phyloP scores from a whole-genome alignment of 2,329 filamentous ascomycete species.

The Xylariaceae sp. region DNA sequence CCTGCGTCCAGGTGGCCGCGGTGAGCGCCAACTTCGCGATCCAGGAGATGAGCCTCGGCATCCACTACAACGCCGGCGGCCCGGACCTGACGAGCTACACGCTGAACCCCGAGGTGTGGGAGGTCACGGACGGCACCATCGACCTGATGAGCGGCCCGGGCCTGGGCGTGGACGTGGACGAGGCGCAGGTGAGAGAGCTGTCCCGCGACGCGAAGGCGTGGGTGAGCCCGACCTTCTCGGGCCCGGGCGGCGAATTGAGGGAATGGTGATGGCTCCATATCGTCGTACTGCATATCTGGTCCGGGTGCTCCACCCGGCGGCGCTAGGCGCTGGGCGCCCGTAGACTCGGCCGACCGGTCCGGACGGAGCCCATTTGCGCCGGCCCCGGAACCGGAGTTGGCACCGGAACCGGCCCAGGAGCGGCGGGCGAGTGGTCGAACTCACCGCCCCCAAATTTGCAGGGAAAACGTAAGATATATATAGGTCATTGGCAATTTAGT shows the following conservation, averaged over 20 bases:
- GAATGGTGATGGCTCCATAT: no score
- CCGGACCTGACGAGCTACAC: conserved; percentile 57
- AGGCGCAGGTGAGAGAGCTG: conserved; percentile 55
- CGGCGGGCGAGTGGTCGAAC: no score
- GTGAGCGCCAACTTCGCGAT: conserved; percentile 60
- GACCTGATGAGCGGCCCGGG: conserved; percentile 52
- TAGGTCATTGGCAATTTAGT: no score
- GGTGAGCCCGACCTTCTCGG: conserved; percentile 59
- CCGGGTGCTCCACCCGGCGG: no score
- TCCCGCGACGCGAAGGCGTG: conserved; percentile 54
- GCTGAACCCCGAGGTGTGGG: conserved; percentile 56
- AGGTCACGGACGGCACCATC: conserved; percentile 60
- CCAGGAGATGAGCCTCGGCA: conserved; percentile 71
- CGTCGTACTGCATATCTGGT: no score
- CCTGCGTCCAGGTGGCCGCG: conserved; percentile 59
- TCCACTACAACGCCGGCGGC: conserved; percentile 65
- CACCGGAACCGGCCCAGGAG: no score
- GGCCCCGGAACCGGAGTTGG: no score
- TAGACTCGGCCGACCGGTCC: no score
- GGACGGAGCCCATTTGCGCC: no score
- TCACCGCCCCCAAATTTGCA: no score
- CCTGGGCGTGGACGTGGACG: conserved; percentile 64
- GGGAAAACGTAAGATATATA: no score
- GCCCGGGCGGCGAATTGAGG: conserved; percentile 24
- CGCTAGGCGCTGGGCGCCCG: no score